Conservation (phyloP, 306 rosid species). For the Cicer bijugum region DNA sequence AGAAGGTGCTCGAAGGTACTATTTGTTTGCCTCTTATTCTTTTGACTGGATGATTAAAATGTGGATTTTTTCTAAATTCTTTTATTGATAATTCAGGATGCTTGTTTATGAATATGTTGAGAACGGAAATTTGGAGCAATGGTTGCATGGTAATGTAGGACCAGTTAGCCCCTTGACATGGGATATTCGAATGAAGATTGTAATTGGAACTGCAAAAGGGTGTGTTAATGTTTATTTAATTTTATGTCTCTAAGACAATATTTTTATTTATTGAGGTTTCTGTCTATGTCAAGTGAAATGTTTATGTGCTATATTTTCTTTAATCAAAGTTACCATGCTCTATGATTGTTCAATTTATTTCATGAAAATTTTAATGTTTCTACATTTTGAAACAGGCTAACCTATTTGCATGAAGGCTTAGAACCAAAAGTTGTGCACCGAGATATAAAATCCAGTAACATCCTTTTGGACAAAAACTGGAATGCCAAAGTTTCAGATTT, state of each 20-base stretch:
- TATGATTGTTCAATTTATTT: constrained; percentile 7
- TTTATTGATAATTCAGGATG: constrained; percentile 63
- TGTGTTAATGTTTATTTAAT: constrained; percentile 43
- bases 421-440: constrained; percentile 99
- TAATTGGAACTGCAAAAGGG: constrained; percentile 95
- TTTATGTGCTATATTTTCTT: constrained; percentile 2
- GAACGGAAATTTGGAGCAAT: constrained; percentile 96
- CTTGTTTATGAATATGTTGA: constrained; percentile 91
- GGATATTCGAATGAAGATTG: constrained; percentile 87
- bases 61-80: neutral
- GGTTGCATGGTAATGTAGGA: constrained; percentile 98
- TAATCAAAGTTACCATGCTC: constrained; percentile 14
- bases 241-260: constrained; percentile 6
- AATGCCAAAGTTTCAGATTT: constrained; percentile 91
- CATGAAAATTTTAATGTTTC: constrained; percentile 7
- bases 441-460: constrained; percentile 92
- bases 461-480: constrained; percentile 92
- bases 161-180: constrained; percentile 89
- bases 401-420: constrained; percentile 95
- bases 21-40: constrained; percentile 29
- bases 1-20: constrained; percentile 86
- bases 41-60: constrained; percentile 8
- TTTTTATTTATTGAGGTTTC: neutral
- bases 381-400: constrained; percentile 62
- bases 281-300: neutral